Evolutionary conservation across 257 asterid species (phyloP), one percentile per base, ranked within the genome.

Genomic region (Lavandula angustifolia): DNA sequence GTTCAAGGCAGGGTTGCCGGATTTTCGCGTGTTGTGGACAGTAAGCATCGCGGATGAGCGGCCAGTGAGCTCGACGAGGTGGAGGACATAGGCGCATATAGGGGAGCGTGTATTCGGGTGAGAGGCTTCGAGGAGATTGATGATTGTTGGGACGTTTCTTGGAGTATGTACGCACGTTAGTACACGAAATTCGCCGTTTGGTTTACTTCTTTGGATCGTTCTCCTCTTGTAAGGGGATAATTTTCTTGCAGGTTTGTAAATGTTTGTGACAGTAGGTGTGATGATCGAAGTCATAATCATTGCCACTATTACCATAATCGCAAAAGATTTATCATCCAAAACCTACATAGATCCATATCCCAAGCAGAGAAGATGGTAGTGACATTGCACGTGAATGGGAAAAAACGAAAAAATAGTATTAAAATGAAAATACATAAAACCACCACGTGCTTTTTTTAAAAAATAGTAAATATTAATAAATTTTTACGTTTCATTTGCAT

Each of bases 21-120:
- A 57, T 57, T 85, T 80, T 0, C 90, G 73, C 0, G 87, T 77
- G 74, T 67, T 84, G 87, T 94, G 97, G 63, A 87, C 97, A 16
- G 86, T 87, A 52, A 94, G 85, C 92, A 94, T 88, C 64, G 96
- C 96, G 1, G 99, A 90, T 7, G 97, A 94, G 1, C 99, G 92
- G 3, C 97, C 99, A 0, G 96, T 84, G 75, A 94, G 97, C 55
- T 94, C 97, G 12, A 87, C 95, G 0, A 94, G 95, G 74, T 94
- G 97, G 58, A 91, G 92, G 44, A 84, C 87, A 50, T 87, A 86
- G 16, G 76, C 48, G 37, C 87, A 77, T 0, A 94, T 83, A 0
- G 97, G 99, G 31, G 99, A 87, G 18, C 75, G 86, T 54, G 80
- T 87, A 0, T 85, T 79, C 0, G 97, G 95, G 63, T 84, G 67